Evolutionary conservation across 73 alveolate genomes (phyloP), one percentile per base, ranked within the genome.

Genomic region (Tetrahymena elliotti): DNA sequence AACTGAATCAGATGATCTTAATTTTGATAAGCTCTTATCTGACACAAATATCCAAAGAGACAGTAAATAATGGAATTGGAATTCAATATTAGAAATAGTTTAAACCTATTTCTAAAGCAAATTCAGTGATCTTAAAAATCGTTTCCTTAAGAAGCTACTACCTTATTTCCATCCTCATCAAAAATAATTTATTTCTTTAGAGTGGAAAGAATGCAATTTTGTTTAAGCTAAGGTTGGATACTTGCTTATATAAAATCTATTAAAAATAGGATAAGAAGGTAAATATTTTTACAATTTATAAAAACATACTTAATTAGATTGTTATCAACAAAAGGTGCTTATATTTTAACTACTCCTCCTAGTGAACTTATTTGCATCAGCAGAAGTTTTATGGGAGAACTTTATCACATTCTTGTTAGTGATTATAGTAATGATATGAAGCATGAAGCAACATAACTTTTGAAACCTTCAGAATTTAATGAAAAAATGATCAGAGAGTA

Each of bases 401-500:
- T 53, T 15, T 53, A 53, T 53, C 84, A 53, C 36, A 20, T 53
- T 11, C 11, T 53, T 7, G 84, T 53, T 8, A 53, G 84, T n/a
- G 84, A 53, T 27, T 53, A 53, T 8, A 53, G 11, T 12, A 1
- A 20, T n/a, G 84, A 53, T 27, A 53, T 53, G 36, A 53, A 53
- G 12, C 96, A 94, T 84, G 83, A 94, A 41, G 96, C 96, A 9
- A 35, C 92, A 40, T 33, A 27, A 24, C 93, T 94, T 31, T 36
- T 94, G 34, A 39, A 84, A 18, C 95, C 96, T 33, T 84, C 53
- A 41, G 47, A 84, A 39, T 94, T 41, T 47, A 52, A 84, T 82
- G 68, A 94, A 35, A 94, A 94, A 37, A 94, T 94, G 96, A 94
- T 94, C 34, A 41, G 96, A 94, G 96, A 94, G 53, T 94, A 94